A percentile compares a stretch with the other conserved stretches of the same genome.
phyloP scores from a whole-genome alignment of 2,329 filamentous ascomycete genomes.

The Cryphonectria radicalis region DNA sequence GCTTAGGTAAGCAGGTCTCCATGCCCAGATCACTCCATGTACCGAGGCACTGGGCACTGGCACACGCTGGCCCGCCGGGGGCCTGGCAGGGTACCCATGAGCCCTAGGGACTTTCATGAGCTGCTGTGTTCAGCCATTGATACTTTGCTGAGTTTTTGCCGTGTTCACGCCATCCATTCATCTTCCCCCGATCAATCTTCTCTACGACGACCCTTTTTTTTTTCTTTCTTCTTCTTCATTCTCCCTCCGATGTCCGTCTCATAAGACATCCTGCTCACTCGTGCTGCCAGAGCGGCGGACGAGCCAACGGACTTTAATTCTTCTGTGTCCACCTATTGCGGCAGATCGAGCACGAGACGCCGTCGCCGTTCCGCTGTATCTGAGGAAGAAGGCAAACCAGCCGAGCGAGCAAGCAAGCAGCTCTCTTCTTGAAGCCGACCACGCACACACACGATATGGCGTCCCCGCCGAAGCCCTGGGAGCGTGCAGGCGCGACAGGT shows the following conservation, averaged over 20 bases:
- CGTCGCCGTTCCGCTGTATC: background rate
- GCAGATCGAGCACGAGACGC: background rate
- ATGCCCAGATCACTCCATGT: background rate
- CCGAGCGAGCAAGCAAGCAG: background rate
- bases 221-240: too few species aligned
- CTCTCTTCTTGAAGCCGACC: background rate
- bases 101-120: background rate
- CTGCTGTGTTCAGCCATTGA: background rate
- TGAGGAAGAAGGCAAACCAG: background rate
- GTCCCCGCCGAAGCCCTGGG: conserved; percentile 98
- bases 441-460: conserved; percentile 49
- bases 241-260: background rate
- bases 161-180: conserved; percentile 1
- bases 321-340: background rate
- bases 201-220: background rate
- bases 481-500: conserved; percentile 70
- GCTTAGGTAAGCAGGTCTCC: background rate
- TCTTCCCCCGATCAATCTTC: background rate
- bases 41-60: background rate
- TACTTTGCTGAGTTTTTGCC: conserved; percentile 10
- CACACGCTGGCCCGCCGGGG: background rate
- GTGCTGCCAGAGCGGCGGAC: background rate
- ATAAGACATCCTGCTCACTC: background rate
- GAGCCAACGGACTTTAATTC: background rate
- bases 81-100: background rate